A percentile compares a stretch with the other conserved stretches of the same genome.
phyloP scores from a whole-genome alignment of 2,329 filamentous ascomycete species.

The Penicillium capsulatum region DNA sequence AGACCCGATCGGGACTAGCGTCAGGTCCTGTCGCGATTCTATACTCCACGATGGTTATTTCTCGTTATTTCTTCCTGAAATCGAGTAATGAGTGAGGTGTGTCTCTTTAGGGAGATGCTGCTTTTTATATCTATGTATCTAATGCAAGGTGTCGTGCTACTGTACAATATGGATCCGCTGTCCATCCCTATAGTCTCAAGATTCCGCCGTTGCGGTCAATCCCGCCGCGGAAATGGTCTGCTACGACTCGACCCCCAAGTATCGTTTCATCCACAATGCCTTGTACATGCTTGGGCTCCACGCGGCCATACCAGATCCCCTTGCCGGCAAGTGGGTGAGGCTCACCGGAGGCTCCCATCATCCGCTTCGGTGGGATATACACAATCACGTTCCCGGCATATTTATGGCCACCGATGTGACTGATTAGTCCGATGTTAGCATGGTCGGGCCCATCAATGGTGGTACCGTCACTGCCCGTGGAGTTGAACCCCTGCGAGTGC shows the following conservation, averaged over 20 bases:
- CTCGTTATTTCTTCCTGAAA: too few relatives aligned
- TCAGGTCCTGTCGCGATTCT: too few relatives aligned
- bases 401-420: conserved; percentile 91
- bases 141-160: conserved; percentile 1
- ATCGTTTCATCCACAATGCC: conserved; percentile 84
- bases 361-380: conserved; percentile 53
- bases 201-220: conserved; percentile 72
- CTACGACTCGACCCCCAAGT: conserved; percentile 79
- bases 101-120: neutral
- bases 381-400: conserved; percentile 91
- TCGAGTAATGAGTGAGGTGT: neutral
- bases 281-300: conserved; percentile 81
- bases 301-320: conserved; percentile 77
- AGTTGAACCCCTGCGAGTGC: conserved; percentile 28
- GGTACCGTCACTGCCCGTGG: conserved; percentile 14
- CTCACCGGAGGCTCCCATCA: conserved; percentile 13
- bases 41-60: too few relatives aligned
- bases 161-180: neutral
- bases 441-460: conserved; percentile 29
- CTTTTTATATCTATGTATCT: conserved; percentile 2
- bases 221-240: conserved; percentile 76
- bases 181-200: conserved; percentile 52
- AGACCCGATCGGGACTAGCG: conserved; percentile 23
- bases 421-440: conserved; percentile 52
- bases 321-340: conserved; percentile 39